Conservation (phyloP, 352 stramenopile species). For the Globisporangium rhizosaccharum region DNA sequence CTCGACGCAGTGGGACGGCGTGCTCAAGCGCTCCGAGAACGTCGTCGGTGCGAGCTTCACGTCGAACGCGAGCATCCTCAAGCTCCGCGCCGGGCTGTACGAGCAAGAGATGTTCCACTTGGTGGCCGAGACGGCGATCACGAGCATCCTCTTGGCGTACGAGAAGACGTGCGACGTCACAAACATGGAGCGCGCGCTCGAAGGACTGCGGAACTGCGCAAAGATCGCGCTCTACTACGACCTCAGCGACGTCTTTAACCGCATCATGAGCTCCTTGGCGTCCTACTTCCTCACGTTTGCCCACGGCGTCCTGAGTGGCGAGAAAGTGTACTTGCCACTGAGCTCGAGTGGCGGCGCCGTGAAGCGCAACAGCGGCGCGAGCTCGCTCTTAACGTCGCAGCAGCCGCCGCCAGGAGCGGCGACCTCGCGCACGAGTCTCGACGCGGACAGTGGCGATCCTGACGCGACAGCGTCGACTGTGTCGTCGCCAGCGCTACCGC, state of each 20-base stretch:
- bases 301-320: slow-evolving; percentile 75
- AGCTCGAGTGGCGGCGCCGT: slow-evolving; percentile 20
- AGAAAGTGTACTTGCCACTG: slow-evolving; percentile 74
- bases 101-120: slow-evolving; percentile 88
- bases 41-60: slow-evolving; percentile 85
- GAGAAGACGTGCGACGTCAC: slow-evolving; percentile 79
- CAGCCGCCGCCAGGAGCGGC: neutral
- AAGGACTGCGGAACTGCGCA: slow-evolving; percentile 77
- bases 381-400: no score
- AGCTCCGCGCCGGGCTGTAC: slow-evolving; percentile 77
- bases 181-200: slow-evolving; percentile 81
- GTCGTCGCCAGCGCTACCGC: slow-evolving; percentile 2
- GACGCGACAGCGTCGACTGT: neutral
- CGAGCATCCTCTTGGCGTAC: slow-evolving; percentile 75
- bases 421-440: slow-evolving; percentile 6
- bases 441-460: neutral
- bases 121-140: slow-evolving; percentile 73
- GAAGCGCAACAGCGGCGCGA: slow-evolving; percentile 14
- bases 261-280: slow-evolving; percentile 70
- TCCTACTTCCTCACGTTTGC: slow-evolving; percentile 85
- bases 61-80: slow-evolving; percentile 80
- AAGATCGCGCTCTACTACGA: slow-evolving; percentile 86
- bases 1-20: slow-evolving; percentile 84
- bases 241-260: slow-evolving; percentile 78
- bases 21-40: slow-evolving; percentile 83